Evolutionary conservation across 306 rosid species (phyloP).

Genomic region (Vicia villosa): DNA sequence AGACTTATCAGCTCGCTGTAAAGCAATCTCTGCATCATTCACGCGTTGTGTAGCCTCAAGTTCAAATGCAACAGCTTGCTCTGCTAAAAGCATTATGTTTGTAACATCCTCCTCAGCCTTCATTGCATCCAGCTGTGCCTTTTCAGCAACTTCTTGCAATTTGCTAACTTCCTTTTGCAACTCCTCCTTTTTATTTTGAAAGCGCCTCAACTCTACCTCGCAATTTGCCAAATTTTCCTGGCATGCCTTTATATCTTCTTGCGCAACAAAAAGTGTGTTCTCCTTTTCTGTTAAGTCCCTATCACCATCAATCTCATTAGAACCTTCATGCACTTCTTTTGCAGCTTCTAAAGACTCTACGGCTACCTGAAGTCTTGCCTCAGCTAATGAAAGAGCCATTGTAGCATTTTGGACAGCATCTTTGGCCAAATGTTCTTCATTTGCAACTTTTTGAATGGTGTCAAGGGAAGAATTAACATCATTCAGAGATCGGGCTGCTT

Average conservation of each 20-base stretch:
- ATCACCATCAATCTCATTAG: conserved; percentile 49
- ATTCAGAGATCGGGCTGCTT: conserved; percentile 68
- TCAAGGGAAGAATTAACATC: conserved; percentile 68
- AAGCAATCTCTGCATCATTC: conserved; percentile 82
- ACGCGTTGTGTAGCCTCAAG: conserved; percentile 78
- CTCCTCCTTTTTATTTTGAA: conserved; percentile 78
- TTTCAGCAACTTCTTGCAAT: conserved; percentile 77
- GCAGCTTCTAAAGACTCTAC: conserved; percentile 63
- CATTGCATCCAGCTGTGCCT: conserved; percentile 63
- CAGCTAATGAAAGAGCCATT: conserved; percentile 91
- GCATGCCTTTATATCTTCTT: conserved; percentile 69
- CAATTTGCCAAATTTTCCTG: conserved; percentile 54
- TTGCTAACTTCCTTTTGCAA: conserved; percentile 76
- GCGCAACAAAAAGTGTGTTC: conserved; percentile 50
- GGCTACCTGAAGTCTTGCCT: conserved; percentile 89
- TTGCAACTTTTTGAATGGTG: conserved; percentile 56
- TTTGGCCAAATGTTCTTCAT: conserved; percentile 74
- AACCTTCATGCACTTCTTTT: conserved; percentile 49
- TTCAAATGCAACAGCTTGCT: conserved; percentile 96
- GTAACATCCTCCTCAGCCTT: conserved; percentile 92
- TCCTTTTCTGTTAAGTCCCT: conserved; percentile 48
- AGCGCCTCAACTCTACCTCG: conserved; percentile 55
- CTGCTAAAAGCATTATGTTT: conserved; percentile 93
- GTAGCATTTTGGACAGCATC: conserved; percentile 84
- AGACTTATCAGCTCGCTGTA: conserved; percentile 68